phyloP scores from a whole-genome alignment of 495 filamentous ascomycete genomes.

The Hypomontagnella submonticulosa region DNA sequence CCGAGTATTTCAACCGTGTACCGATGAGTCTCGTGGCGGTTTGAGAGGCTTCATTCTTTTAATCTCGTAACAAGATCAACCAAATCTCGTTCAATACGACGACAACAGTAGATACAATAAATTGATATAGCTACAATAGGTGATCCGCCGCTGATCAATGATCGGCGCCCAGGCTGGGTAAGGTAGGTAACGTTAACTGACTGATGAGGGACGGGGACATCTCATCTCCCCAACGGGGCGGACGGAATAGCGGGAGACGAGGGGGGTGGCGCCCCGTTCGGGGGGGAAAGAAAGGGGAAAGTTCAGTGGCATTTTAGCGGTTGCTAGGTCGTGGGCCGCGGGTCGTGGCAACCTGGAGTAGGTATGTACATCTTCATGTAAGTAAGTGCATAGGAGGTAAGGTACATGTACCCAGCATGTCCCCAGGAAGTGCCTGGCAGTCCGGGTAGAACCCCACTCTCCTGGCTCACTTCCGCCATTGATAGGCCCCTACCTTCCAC shows the following conservation, averaged over 20 bases:
- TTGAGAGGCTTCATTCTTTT: conserved; percentile 21
- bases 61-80: conserved; percentile 42
- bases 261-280: not conserved
- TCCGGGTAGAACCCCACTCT: too few species aligned
- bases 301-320: not conserved
- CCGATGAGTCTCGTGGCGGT: conserved; percentile 13
- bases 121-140: conserved; percentile 27
- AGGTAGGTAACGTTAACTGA: conserved; percentile 35
- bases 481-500: conserved; percentile 20
- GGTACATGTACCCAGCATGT: not conserved
- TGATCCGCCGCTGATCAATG: conserved; percentile 33
- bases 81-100: conserved; percentile 35
- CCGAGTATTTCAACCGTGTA: conserved; percentile 26
- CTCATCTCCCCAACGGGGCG: conserved; percentile 13
- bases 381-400: too few species aligned
- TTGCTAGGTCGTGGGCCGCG: not conserved
- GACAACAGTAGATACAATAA: conserved; percentile 10
- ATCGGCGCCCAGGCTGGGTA: conserved; percentile 42
- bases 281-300: conserved; percentile 10
- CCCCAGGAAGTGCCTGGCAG: not conserved
- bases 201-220: conserved; percentile 11
- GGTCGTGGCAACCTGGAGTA: not conserved
- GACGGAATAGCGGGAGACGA: conserved; percentile 25
- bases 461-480: conserved; percentile 10
- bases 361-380: conserved; percentile 1